Conservation (phyloP, 1,284 basidiomycete genomes). For the Fomitopsis schrenkii region DNA sequence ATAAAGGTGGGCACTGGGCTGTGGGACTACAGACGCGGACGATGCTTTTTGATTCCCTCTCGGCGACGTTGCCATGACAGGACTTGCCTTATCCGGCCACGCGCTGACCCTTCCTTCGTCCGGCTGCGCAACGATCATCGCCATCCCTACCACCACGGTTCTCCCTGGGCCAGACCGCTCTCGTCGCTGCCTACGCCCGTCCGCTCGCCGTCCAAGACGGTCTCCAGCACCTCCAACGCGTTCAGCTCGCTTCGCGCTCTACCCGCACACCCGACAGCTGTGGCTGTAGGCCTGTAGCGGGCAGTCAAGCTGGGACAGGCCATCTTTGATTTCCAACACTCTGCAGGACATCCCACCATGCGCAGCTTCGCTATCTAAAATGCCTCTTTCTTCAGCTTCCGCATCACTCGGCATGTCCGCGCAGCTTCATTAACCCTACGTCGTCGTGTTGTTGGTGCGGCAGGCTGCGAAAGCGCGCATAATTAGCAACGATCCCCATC, state of each 20-base stretch:
- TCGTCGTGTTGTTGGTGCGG: not conserved
- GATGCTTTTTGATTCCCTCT: slow-evolving; percentile 6
- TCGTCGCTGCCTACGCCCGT: not conserved
- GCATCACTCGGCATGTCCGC: not conserved
- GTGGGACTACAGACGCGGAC: not conserved
- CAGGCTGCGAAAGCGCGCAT: not conserved
- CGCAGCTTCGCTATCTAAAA: not conserved
- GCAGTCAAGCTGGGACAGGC: not conserved
- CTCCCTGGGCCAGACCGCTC: not conserved
- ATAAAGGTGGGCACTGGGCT: slow-evolving; percentile 5
- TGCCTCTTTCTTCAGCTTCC: not conserved
- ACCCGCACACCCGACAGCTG: not conserved
- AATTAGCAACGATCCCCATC: not conserved
- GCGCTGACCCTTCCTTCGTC: not conserved
- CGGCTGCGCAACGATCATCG: not conserved
- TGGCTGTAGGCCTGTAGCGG: not conserved
- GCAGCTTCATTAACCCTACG: not conserved
- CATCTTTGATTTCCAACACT: not conserved
- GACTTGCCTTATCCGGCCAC: not conserved
- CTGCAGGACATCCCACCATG: not conserved
- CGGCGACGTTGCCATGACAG: slow-evolving; percentile 9
- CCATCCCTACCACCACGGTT: not conserved
- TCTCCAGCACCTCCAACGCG: not conserved
- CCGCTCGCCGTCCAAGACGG: not conserved
- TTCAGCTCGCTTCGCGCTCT: not conserved